Conservation (phyloP, 176 grass and related monocot genomes). For the Lolium rigidum region DNA sequence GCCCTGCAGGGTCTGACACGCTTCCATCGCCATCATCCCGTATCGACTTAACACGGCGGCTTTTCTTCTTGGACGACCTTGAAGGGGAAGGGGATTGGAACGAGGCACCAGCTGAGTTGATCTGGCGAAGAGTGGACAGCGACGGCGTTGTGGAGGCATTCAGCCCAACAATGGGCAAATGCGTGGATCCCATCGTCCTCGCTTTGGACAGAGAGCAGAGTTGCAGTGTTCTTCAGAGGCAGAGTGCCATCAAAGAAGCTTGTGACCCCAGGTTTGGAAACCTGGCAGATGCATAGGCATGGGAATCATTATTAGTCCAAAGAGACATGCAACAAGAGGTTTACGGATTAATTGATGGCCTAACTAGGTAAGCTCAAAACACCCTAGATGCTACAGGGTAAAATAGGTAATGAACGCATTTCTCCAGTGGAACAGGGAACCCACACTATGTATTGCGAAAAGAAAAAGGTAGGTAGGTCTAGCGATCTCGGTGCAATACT, state of each 20-base stretch:
- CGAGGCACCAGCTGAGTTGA: slow-evolving; percentile 40
- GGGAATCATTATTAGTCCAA: not conserved
- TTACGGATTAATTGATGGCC: not conserved
- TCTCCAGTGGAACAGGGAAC: not conserved
- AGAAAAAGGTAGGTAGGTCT: not conserved
- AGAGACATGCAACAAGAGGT: not conserved
- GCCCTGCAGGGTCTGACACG: slow-evolving; percentile 49
- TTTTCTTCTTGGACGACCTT: slow-evolving; percentile 44
- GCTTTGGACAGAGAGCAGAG: slow-evolving; percentile 9
- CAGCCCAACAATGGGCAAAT: slow-evolving; percentile 36
- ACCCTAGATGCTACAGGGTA: not conserved
- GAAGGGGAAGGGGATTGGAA: slow-evolving; percentile 39
- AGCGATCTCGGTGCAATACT: not conserved
- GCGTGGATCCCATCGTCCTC: slow-evolving; percentile 43
- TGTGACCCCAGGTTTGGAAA: slow-evolving; percentile 19
- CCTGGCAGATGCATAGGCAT: slow-evolving; percentile 22
- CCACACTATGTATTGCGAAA: not conserved
- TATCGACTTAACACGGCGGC: slow-evolving; percentile 36
- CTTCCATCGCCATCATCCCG: slow-evolving; percentile 50
- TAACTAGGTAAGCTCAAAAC: not conserved
- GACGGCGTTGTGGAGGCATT: slow-evolving; percentile 43
- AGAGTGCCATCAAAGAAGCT: slow-evolving; percentile 39
- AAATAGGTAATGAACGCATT: not conserved
- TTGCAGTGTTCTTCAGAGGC: slow-evolving; percentile 40
- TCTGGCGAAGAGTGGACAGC: slow-evolving; percentile 43